phyloP scores from a whole-genome alignment of 208 protist species.

The Kentomonas sorsogonicus region DNA sequence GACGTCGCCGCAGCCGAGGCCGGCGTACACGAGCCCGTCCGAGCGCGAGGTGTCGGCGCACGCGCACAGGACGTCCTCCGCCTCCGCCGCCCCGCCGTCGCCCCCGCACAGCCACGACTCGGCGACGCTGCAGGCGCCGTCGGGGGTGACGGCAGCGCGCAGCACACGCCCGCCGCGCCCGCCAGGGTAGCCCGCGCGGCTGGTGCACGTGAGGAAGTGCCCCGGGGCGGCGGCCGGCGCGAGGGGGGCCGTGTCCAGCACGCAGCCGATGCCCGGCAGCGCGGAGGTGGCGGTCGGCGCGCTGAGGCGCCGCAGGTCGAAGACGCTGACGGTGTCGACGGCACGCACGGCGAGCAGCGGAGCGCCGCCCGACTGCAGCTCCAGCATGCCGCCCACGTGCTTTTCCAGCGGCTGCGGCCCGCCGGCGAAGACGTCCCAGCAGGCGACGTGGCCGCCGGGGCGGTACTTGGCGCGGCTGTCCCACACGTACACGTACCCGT shows the following conservation, averaged over 20 bases:
- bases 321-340: constrained; percentile 24
- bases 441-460: constrained; percentile 36
- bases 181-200: constrained; percentile 36
- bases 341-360: constrained; percentile 45
- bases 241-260: constrained; percentile 41
- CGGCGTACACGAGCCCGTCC: constrained; percentile 45
- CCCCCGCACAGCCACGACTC: constrained; percentile 30
- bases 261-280: constrained; percentile 24
- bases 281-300: constrained; percentile 9
- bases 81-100: too few species aligned
- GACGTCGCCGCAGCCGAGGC: constrained; percentile 53
- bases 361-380: constrained; percentile 18
- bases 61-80: constrained; percentile 64
- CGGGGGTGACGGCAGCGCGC: constrained; percentile 18
- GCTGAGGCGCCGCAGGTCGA: constrained; percentile 38
- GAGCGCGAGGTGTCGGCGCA: constrained; percentile 23
- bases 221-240: constrained; percentile 5
- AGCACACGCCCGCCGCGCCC: constrained; percentile 62
- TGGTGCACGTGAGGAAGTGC: constrained; percentile 49
- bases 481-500: constrained; percentile 74
- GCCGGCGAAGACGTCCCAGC: constrained; percentile 37
- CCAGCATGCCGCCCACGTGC: constrained; percentile 63
- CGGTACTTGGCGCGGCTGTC: constrained; percentile 65
- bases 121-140: neutral
- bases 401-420: neutral